Base-by-base conservation (phyloP, 345 rosid genomes). In the Psidium friedrichsthalianum region DNA sequence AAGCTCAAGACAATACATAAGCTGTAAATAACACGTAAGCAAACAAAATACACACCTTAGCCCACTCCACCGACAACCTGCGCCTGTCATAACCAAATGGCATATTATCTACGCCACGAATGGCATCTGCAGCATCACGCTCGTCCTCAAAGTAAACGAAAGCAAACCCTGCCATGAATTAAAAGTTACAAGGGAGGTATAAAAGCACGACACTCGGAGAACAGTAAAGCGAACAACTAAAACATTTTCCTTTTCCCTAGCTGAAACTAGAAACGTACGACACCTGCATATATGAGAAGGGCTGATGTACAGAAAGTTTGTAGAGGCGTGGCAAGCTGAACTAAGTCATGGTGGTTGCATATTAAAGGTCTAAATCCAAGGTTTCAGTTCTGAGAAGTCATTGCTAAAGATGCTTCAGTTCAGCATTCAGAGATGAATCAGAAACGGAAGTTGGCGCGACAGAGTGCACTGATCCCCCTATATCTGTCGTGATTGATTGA, bases 71-170 rank as follows among this genome's bases (percentile, higher is more conserved):
- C 0, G 97, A 95, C 78, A 96, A 87, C 87, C 88, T 90, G 51
- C 96, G 95, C 82, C 89, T 90, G 84, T 94, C 94, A 89, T 96
- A 93, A 54, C 99, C 99, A 88, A 94, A 96, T 44, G 95, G 92
- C 9, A 55, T 27, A 83, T 91, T 91, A 89, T 96, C 98, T 59
- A 92, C 90, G 40, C 91, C 95, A 13, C 91, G 94, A 59, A 96
- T 95, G 82, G 97, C 95, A 89, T 94, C 96, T 51, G 92, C 93
- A 87, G 97, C 99, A 94, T 96, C 97, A 24, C 92, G 94, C 59
- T 95, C 97, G 84, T 95, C 95, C 90, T 95, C 97, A 83, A 93
- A 95, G 90, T 94, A 96, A 86, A 95, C 98, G 88, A 96, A 96
- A 40, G 98, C 98, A 90, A 91, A 96, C 3, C 99, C 98, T 96